Conservation (phyloP, 495 filamentous ascomycete genomes). For the Rhizodiscina lignyota region DNA sequence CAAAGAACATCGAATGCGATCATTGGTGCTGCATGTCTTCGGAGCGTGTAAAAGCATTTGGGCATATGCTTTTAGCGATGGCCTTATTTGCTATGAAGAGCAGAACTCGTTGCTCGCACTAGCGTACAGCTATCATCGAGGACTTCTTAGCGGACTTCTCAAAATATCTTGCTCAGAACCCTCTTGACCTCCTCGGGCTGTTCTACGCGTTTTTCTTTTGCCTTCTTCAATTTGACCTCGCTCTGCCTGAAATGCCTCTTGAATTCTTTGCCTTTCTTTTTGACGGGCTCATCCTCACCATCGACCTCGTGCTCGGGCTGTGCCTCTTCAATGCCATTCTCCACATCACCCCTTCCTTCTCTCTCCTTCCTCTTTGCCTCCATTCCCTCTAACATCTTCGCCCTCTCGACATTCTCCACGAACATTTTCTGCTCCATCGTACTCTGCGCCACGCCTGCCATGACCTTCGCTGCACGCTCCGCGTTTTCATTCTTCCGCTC, state of each 20-base stretch:
- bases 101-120: no score
- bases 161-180: slow-evolving; percentile 72
- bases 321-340: slow-evolving; percentile 44
- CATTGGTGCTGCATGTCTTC: no score
- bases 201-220: slow-evolving; percentile 28
- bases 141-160: no score
- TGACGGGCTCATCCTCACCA: slow-evolving; percentile 8
- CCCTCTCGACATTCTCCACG: slow-evolving; percentile 55
- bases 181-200: slow-evolving; percentile 54
- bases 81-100: no score
- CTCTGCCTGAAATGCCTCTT: slow-evolving; percentile 62
- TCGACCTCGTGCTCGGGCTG: slow-evolving; percentile 13
- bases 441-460: slow-evolving; percentile 62
- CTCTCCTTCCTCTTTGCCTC: slow-evolving; percentile 40
- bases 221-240: slow-evolving; percentile 30
- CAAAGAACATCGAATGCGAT: no score
- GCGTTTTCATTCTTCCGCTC: slow-evolving; percentile 69
- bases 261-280: slow-evolving; percentile 12
- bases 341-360: slow-evolving; percentile 42
- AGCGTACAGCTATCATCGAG: no score
- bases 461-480: slow-evolving; percentile 60
- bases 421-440: slow-evolving; percentile 75
- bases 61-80: no score
- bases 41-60: no score
- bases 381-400: slow-evolving; percentile 26